Percentiles rank a stretch among this genome's conserved stretches.
These are phyloP conservation scores for Exophiala phaeomuriformis DNA, from an alignment of 2,329 filamentous ascomycete genomes.

Conservation along the genomic window DNA sequence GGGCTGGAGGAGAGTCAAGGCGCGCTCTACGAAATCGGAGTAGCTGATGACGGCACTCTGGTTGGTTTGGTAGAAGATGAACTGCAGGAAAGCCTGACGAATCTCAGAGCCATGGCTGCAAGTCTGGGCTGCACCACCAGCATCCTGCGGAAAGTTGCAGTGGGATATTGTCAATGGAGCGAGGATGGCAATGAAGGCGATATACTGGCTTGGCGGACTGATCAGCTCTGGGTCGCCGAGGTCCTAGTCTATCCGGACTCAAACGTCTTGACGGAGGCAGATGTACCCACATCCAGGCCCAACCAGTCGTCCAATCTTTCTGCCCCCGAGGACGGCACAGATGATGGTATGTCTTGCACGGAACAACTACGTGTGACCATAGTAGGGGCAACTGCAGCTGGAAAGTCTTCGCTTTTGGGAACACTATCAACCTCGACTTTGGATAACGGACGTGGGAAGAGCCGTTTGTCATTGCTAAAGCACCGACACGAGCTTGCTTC, in stretches of 20 bases:
- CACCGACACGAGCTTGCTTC: conserved; percentile 90
- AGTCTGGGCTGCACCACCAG: conserved; percentile 82
- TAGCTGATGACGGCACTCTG: conserved; percentile 87
- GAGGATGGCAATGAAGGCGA: conserved; percentile 21
- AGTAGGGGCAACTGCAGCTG: conserved; percentile 80
- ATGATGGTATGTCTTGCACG: conserved; percentile 44
- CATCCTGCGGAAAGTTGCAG: conserved; percentile 70
- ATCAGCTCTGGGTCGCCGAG: conserved; percentile 78
- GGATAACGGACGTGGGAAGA: conserved; percentile 88
- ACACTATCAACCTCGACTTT: conserved; percentile 79
- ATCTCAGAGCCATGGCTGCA: conserved; percentile 81
- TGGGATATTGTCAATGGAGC: conserved; percentile 67
- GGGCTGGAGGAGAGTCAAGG: conserved; percentile 89
- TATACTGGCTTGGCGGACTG: conserved; percentile 30
- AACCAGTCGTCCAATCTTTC: neutral
- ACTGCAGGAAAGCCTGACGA: conserved; percentile 81
- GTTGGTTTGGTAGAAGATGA: conserved; percentile 84
- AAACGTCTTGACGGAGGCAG: conserved; percentile 1
- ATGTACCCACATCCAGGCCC: conserved; percentile 1
- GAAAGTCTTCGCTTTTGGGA: conserved; percentile 85
- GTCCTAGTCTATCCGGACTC: conserved; percentile 70
- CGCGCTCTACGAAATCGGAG: conserved; percentile 91
- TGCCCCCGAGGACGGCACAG: conserved; percentile 1
- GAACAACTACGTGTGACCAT: conserved; percentile 81
- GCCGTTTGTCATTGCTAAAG: conserved; percentile 77